phyloP scores from a whole-genome alignment of 805 yeast species.

The Blastobotrys robertii region DNA sequence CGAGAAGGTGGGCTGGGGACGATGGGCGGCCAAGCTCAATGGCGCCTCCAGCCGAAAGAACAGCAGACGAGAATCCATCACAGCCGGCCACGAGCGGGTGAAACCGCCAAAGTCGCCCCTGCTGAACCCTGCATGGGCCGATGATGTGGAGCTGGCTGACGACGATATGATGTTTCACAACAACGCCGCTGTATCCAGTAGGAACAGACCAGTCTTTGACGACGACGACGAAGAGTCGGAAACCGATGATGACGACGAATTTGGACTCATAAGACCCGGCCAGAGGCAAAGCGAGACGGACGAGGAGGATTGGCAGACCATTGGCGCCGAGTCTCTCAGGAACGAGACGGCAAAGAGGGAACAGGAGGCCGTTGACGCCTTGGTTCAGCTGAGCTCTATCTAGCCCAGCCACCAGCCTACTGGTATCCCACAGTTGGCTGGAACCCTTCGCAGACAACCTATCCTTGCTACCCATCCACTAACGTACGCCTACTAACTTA shows the following conservation, averaged over 20 bases:
- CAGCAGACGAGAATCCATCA: constrained; percentile 19
- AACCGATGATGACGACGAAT: constrained; percentile 28
- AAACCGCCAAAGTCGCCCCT: constrained; percentile 27
- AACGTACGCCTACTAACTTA: too few species aligned
- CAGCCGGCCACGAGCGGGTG: constrained; percentile 12
- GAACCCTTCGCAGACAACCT: too few species aligned
- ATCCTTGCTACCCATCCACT: too few species aligned
- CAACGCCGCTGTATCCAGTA: constrained; percentile 4
- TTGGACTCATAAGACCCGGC: constrained; percentile 9
- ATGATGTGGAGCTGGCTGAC: constrained; percentile 25
- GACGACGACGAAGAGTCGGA: constrained; percentile 22
- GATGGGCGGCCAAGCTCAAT: constrained; percentile 73
- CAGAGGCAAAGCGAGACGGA: constrained; percentile 61
- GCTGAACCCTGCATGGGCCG: constrained; percentile 24
- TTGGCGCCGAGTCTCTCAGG: constrained; percentile 69
- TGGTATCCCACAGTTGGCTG: too few species aligned
- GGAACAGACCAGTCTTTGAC: constrained; percentile 12
- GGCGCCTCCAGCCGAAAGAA: constrained; percentile 19
- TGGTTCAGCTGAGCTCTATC: constrained; percentile 44
- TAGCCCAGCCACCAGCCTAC: too few species aligned
- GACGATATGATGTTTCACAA: constrained; percentile 27
- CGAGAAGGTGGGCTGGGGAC: constrained; percentile 97
- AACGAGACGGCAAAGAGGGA: constrained; percentile 24
- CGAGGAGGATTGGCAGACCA: constrained; percentile 93
- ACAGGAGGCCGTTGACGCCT: constrained; percentile 55